phyloP scores from a whole-genome alignment of 2,329 filamentous ascomycete species.

The Clarireedia hainanense region DNA sequence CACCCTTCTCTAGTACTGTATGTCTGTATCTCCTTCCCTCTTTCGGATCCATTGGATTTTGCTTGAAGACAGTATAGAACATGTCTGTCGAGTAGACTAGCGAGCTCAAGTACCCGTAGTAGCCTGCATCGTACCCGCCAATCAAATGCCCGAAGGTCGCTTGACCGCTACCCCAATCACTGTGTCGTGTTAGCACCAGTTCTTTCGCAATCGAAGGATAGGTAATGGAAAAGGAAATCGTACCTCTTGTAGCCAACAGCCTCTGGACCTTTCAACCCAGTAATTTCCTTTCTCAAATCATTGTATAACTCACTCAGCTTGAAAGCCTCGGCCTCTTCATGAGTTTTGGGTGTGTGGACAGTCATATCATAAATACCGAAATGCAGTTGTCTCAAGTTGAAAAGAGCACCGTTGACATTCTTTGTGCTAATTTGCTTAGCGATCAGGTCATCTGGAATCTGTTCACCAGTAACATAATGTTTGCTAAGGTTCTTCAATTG shows the following conservation, averaged over 20 bases:
- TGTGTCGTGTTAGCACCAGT: neutral
- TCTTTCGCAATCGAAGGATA: neutral
- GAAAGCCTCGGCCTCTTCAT: conserved; percentile 58
- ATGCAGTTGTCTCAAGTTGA: conserved; percentile 70
- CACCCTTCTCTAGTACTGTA: conserved; percentile 69
- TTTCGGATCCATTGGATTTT: conserved; percentile 67
- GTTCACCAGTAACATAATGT: conserved; percentile 63
- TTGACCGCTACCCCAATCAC: conserved; percentile 65
- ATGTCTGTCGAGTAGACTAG: conserved; percentile 80
- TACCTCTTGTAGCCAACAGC: conserved; percentile 41
- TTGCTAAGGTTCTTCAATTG: conserved; percentile 60
- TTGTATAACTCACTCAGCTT: conserved; percentile 65
- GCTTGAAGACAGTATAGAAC: conserved; percentile 74
- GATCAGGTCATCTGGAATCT: conserved; percentile 68
- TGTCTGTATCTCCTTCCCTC: conserved; percentile 71
- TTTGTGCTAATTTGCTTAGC: conserved; percentile 68
- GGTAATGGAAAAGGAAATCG: neutral
- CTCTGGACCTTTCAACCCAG: conserved; percentile 67
- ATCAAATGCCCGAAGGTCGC: conserved; percentile 78
- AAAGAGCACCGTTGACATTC: conserved; percentile 72
- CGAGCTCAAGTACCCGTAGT: conserved; percentile 69
- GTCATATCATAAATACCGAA: conserved; percentile 83
- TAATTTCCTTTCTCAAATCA: conserved; percentile 61
- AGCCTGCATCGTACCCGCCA: conserved; percentile 77
- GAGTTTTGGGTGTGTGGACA: conserved; percentile 62